A percentile compares a stretch with the other conserved stretches of the same genome.
Evolutionary conservation across 176 grass and related monocot genomes (phyloP).

Genomic region (Secale cereale): DNA sequence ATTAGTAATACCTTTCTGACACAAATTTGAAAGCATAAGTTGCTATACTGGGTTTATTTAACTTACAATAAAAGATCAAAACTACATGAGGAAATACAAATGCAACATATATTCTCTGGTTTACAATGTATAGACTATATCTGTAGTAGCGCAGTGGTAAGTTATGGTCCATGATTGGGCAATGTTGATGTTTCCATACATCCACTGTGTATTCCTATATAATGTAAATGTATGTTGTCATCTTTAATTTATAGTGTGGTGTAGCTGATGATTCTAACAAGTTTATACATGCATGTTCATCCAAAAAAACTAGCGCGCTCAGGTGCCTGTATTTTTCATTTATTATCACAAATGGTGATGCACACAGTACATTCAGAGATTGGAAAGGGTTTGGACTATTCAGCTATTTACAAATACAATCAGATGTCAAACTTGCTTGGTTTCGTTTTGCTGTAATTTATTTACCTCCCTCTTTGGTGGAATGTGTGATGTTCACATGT

Average conservation of each 20-base stretch:
- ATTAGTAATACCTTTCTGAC: too few species aligned
- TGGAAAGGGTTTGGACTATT: background rate
- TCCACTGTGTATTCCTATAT: background rate
- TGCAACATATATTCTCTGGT: too few species aligned
- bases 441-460: too few species aligned
- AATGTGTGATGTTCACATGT: too few species aligned
- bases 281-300: background rate
- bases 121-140: too few species aligned
- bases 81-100: too few species aligned
- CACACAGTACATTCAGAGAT: background rate
- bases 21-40: too few species aligned
- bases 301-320: background rate
- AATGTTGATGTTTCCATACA: conserved; percentile 1
- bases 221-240: conserved; percentile 29
- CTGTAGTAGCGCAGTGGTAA: background rate
- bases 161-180: background rate
- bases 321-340: background rate
- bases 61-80: too few species aligned
- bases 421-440: background rate
- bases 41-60: too few species aligned
- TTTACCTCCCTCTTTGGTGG: too few species aligned
- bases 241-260: conserved; percentile 26
- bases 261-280: conserved; percentile 2
- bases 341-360: background rate
- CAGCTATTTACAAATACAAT: background rate